Conservation (phyloP, 164 flowering plant species). For the Santalum album region DNA sequence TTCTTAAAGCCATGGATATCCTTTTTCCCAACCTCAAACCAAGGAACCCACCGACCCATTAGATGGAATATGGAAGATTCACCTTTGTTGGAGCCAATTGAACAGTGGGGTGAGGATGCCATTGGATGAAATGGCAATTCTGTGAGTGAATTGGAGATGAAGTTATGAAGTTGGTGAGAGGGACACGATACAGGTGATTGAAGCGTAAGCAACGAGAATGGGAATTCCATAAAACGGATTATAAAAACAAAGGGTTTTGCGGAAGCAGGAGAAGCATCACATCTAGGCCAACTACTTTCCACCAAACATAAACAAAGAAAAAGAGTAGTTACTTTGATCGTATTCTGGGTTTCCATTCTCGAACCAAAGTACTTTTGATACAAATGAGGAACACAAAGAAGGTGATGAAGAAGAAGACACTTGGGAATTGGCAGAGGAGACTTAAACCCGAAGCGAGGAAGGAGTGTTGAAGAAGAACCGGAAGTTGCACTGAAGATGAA, state of each 20-base stretch:
- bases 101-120: background rate
- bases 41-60: conserved; percentile 10
- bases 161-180: conserved; percentile 26
- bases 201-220: conserved; percentile 15
- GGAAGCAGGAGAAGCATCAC: conserved; percentile 9
- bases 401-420: too few relatives aligned
- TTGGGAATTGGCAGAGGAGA: too few relatives aligned
- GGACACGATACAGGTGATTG: conserved; percentile 20
- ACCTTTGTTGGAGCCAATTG: conserved; percentile 12
- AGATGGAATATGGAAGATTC: conserved; percentile 1
- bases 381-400: too few relatives aligned
- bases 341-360: too few relatives aligned
- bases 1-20: too few relatives aligned
- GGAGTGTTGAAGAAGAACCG: too few relatives aligned
- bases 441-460: too few relatives aligned
- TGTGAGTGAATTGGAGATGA: conserved; percentile 16
- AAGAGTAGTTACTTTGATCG: too few relatives aligned
- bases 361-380: too few relatives aligned
- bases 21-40: background rate
- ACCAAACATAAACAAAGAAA: background rate
- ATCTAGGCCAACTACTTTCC: background rate
- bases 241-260: conserved; percentile 8
- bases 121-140: conserved; percentile 4
- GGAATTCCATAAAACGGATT: background rate
- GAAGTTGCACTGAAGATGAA: too few relatives aligned